A percentile compares a stretch with the other conserved stretches of the same genome.
These are phyloP conservation scores for Erodium trifolium DNA, from an alignment of 441 rosid species.

Conservation along the genomic window DNA sequence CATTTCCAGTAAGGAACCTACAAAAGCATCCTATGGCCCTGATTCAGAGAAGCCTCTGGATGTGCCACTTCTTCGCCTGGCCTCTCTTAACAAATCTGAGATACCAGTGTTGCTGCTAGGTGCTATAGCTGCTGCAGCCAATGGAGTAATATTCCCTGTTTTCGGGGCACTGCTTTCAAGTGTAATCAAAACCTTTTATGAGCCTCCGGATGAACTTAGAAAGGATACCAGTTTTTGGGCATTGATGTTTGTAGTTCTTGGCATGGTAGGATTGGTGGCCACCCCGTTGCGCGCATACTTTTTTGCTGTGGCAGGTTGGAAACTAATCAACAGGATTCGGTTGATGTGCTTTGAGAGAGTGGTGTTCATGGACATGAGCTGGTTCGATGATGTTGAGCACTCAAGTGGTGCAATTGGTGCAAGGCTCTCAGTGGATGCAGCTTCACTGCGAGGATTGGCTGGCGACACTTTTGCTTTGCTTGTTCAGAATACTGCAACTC, in stretches of 20 bases:
- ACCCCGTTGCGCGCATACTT: constrained; percentile 42
- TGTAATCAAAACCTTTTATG: constrained; percentile 48
- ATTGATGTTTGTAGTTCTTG: constrained; percentile 32
- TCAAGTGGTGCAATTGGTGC: constrained; percentile 72
- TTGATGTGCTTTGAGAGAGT: constrained; percentile 69
- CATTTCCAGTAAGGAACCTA: constrained; percentile 18
- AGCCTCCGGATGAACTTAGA: constrained; percentile 26
- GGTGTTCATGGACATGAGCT: constrained; percentile 64
- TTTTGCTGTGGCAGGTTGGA: constrained; percentile 62
- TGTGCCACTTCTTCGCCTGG: constrained; percentile 43
- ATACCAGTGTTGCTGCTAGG: constrained; percentile 41
- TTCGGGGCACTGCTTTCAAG: constrained; percentile 52
- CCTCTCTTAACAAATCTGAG: constrained; percentile 52
- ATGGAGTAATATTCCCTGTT: constrained; percentile 46
- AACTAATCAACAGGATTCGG: constrained; percentile 49
- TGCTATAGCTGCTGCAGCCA: constrained; percentile 39
- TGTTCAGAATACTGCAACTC: constrained; percentile 45
- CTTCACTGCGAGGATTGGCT: constrained; percentile 42
- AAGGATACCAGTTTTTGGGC: constrained; percentile 50
- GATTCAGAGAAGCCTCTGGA: constrained; percentile 4
- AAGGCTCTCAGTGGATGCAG: constrained; percentile 59
- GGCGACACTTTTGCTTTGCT: constrained; percentile 56
- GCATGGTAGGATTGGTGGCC: constrained; percentile 22
- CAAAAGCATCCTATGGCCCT: constrained; percentile 21
- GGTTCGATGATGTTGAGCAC: constrained; percentile 68